Base-by-base conservation (phyloP, 495 filamentous ascomycete genomes). In the Neurospora sp. region DNA sequence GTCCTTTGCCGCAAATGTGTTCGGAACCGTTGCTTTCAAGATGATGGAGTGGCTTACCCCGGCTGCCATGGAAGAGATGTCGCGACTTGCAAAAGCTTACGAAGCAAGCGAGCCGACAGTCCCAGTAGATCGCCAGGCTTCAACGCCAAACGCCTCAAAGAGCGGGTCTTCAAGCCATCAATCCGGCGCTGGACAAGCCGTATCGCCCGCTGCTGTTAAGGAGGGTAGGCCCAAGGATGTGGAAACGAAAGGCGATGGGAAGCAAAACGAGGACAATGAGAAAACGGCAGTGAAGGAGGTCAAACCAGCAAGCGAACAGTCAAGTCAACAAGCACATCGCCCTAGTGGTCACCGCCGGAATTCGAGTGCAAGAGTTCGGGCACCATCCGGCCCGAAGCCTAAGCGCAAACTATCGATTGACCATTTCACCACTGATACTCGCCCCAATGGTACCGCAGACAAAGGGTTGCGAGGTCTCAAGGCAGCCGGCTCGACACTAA, bases 1-100 rank as follows among this genome's bases (percentile, higher is more conserved):
- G 73, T 95, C 93, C 1, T 94, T 96, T 75, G 91, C 91, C 10
- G 93, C 94, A 65, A 92, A 92, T 72, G 83, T 96, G 4, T 94
- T 95, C 76, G 91, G 91, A 74, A 93, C 93, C 4, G 84, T 90
- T 53, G 87, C 93, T 5, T 85, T 94, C 74, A 90, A 90, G 71
- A 92, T 95, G 89, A 82, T 95, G 38, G 92, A 94, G 79, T 94
- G 91, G 91, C 82, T 92, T 44, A 89, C 90, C 16, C 86, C 91
- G 11, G 82, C 81, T 59, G 83, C 80, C 41, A 76, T 86, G 18
- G 81, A 84, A 61, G 80, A 82, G 10, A 80, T 86, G 79, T 79
- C 80, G 8, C 73, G 78, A 16, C 82, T 75, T 59, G 74, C 77
- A 4, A 68, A 71, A 27, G 44, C 12, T 18, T 75, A 79, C 10